Conservation (phyloP, 495 filamentous ascomycete species). For the Penicillium turbatum region DNA sequence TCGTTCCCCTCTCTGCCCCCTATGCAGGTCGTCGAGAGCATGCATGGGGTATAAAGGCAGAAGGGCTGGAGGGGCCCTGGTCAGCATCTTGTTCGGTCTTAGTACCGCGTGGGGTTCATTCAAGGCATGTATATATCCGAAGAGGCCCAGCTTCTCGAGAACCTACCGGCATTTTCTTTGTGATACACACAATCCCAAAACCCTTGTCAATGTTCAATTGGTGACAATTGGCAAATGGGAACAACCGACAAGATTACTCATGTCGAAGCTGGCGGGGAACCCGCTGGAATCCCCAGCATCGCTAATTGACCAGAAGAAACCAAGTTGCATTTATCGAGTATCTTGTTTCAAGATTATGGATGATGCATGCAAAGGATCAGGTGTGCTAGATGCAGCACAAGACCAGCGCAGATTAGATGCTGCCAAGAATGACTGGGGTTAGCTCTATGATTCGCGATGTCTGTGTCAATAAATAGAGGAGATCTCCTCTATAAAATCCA, state of each 20-base stretch:
- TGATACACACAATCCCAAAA: not conserved
- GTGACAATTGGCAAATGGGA: not conserved
- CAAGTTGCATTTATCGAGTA: not conserved
- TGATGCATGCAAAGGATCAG: conserved; percentile 4
- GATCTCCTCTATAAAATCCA: not conserved
- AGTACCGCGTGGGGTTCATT: not conserved
- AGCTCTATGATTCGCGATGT: conserved; percentile 2
- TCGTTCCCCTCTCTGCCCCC: conserved; percentile 8
- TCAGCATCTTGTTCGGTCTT: not conserved
- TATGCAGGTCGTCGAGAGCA: not conserved
- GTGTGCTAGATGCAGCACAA: not conserved
- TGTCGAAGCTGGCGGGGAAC: not conserved
- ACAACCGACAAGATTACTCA: not conserved
- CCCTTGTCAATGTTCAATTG: conserved; percentile 1
- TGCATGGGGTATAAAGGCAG: not conserved
- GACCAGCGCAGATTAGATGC: not conserved
- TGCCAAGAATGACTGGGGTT: not conserved
- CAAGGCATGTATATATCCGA: conserved; percentile 1
- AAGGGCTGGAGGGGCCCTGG: not conserved
- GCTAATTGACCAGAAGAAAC: not conserved
- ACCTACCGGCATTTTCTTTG: conserved; percentile 6
- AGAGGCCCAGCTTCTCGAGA: conserved; percentile 8
- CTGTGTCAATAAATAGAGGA: not conserved
- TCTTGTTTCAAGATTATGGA: not conserved
- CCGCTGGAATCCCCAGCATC: not conserved